Evolutionary conservation across 345 rosid species (phyloP).

Genomic region (Acer yangbiense): DNA sequence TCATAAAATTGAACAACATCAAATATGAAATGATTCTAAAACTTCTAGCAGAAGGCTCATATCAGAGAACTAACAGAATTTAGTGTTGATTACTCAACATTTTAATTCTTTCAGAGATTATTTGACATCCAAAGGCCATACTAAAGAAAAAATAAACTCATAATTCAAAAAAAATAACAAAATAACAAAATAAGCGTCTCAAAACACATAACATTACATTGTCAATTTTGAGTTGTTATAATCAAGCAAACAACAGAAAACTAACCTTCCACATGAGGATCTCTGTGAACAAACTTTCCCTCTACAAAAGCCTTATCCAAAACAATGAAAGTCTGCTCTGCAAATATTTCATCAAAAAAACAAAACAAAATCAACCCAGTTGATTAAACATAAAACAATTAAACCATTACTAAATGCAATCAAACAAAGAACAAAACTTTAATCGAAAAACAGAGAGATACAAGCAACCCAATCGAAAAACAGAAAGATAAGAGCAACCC

Average conservation of each 20-base stretch:
- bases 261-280: conserved; percentile 75
- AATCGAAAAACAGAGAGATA: neutral
- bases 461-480: neutral
- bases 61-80: neutral
- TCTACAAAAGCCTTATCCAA: conserved; percentile 67
- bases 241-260: neutral
- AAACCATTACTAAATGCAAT: neutral
- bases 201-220: no score
- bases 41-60: neutral
- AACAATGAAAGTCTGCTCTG: conserved; percentile 91
- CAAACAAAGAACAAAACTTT: neutral
- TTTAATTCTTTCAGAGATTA: neutral
- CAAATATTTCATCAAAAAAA: conserved; percentile 7
- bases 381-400: neutral
- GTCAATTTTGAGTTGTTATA: neutral
- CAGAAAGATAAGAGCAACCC: conserved; percentile 8
- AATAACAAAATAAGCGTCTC: no score
- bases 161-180: neutral
- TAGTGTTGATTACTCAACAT: neutral
- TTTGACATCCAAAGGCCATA: neutral
- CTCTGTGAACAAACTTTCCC: conserved; percentile 59
- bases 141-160: neutral
- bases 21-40: neutral
- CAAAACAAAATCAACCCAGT: conserved; percentile 1
- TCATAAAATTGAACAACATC: neutral